Evolutionary conservation across 257 asterid species (phyloP).

Genomic region (Nicotiana sylvestris): DNA sequence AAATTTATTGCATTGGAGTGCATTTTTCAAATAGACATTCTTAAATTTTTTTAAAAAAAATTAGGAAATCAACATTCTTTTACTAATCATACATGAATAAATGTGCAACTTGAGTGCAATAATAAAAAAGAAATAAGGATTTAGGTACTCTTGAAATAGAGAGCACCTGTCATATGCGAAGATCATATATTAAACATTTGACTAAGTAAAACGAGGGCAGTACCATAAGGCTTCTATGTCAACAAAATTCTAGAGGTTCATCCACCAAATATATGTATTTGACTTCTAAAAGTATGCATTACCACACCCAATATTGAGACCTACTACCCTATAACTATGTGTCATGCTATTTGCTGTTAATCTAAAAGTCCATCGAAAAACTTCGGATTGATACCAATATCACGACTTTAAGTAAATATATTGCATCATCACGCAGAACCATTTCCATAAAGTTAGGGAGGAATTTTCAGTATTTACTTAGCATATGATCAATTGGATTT

Average conservation of each 20-base stretch:
- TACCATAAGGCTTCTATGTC: neutral
- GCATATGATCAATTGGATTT: conserved; percentile 65
- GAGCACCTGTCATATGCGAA: neutral
- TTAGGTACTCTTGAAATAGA: neutral
- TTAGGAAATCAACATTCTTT: too few species aligned
- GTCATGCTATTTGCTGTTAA: neutral
- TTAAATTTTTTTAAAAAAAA: too few species aligned
- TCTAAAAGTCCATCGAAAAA: neutral
- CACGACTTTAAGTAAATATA: too few species aligned
- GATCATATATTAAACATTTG: neutral
- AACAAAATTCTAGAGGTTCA: neutral
- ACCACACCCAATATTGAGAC: too few species aligned
- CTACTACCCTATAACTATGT: neutral
- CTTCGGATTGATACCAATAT: too few species aligned
- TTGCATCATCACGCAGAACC: neutral
- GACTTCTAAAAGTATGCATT: too few species aligned
- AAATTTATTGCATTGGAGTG: too few species aligned
- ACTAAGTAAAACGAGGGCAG: neutral
- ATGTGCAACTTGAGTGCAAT: neutral
- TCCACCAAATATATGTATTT: too few species aligned
- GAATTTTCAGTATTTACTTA: conserved; percentile 66
- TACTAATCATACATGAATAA: too few species aligned
- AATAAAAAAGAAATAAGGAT: neutral
- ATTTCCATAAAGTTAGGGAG: conserved; percentile 21
- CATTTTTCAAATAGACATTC: too few species aligned